phyloP scores from a whole-genome alignment of 176 grass and related monocot genomes.

The Poa annua region DNA sequence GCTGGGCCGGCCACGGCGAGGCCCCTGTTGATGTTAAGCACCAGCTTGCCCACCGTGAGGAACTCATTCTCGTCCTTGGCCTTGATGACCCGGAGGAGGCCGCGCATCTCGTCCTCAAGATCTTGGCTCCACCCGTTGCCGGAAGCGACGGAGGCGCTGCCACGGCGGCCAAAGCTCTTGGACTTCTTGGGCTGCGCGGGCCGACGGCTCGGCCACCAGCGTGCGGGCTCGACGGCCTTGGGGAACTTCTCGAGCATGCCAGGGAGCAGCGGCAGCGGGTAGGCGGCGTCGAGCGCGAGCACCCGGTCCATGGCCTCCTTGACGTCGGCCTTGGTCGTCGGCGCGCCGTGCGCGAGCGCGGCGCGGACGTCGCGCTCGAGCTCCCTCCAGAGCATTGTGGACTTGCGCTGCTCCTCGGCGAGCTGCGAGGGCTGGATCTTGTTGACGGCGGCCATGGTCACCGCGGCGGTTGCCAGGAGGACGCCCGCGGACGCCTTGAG shows the following conservation, averaged over 20 bases:
- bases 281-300: not conserved
- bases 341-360: not conserved
- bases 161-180: not conserved
- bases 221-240: slow-evolving; percentile 37
- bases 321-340: not conserved
- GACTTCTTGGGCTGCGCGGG: not conserved
- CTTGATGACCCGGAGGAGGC: slow-evolving; percentile 46
- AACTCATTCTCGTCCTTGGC: slow-evolving; percentile 56
- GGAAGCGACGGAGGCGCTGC: not conserved
- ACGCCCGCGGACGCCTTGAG: slow-evolving; percentile 32
- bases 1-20: slow-evolving; percentile 47
- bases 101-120: slow-evolving; percentile 60
- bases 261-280: not conserved
- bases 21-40: slow-evolving; percentile 29
- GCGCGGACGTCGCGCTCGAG: slow-evolving; percentile 45
- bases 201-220: slow-evolving; percentile 56
- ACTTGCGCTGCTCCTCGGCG: slow-evolving; percentile 71
- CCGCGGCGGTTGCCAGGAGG: slow-evolving; percentile 37
- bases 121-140: slow-evolving; percentile 62
- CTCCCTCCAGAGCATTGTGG: slow-evolving; percentile 56
- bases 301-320: not conserved
- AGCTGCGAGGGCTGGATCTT: slow-evolving; percentile 79
- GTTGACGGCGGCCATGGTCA: slow-evolving; percentile 52
- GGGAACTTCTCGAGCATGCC: slow-evolving; percentile 41
- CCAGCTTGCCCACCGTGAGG: slow-evolving; percentile 27